Percentiles rank a stretch among this genome's conserved stretches.
Conservation (phyloP, 2,329 filamentous ascomycete species). For the Xylaria sp. region DNA sequence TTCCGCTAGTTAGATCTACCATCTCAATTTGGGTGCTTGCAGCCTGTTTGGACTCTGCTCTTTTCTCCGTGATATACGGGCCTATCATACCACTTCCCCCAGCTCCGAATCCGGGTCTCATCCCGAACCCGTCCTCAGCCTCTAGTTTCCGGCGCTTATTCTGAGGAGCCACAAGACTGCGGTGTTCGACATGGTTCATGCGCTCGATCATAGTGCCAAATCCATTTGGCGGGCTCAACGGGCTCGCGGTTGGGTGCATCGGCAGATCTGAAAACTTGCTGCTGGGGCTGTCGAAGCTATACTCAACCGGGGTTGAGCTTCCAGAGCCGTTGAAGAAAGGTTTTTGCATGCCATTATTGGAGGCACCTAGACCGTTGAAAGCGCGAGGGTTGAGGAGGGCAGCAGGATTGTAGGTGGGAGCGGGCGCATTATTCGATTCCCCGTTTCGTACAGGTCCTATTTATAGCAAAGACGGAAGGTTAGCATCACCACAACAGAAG, state of each 20-base stretch:
- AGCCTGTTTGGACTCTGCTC: conserved; percentile 53
- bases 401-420: conserved; percentile 54
- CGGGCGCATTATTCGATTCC: conserved; percentile 36
- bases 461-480: conserved; percentile 26
- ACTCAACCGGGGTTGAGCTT: conserved; percentile 55
- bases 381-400: conserved; percentile 56
- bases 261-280: conserved; percentile 37
- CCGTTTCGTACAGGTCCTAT: conserved; percentile 45
- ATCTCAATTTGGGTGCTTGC: conserved; percentile 52
- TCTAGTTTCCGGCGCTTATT: conserved; percentile 73
- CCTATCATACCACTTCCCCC: conserved; percentile 69
- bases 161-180: conserved; percentile 63
- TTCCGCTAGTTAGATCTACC: conserved; percentile 66
- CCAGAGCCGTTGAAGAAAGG: conserved; percentile 45
- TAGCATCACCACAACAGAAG: conserved; percentile 17
- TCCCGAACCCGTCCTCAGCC: conserved; percentile 55
- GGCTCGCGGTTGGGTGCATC: conserved; percentile 18
- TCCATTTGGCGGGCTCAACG: conserved; percentile 48
- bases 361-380: conserved; percentile 38
- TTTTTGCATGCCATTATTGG: conserved; percentile 34
- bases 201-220: conserved; percentile 75
- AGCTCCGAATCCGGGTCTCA: conserved; percentile 56
- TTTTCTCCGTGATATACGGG: conserved; percentile 72
- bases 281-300: conserved; percentile 50
- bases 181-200: conserved; percentile 78